Evolutionary conservation across 352 stramenopile genomes (phyloP).

Genomic region (Globisporangium sylvaticum): DNA sequence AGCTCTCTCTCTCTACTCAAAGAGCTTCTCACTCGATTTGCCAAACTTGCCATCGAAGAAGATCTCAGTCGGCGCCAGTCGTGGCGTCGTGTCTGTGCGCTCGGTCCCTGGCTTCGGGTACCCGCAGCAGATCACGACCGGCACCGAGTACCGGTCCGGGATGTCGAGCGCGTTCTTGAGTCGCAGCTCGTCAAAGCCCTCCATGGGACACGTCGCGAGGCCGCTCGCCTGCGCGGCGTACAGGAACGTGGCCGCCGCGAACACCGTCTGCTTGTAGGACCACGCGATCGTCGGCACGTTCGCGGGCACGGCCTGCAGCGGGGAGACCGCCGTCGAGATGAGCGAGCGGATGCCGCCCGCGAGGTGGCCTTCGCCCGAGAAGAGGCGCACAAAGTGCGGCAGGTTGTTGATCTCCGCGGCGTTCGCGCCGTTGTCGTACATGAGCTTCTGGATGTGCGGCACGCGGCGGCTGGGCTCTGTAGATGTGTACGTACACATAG

Average conservation of each 20-base stretch:
- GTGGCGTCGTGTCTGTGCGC: slow-evolving; percentile 24
- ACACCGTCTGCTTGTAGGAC: slow-evolving; percentile 78
- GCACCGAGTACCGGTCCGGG: slow-evolving; percentile 70
- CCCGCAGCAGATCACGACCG: slow-evolving; percentile 68
- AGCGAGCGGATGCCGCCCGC: slow-evolving; percentile 43
- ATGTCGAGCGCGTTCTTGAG: slow-evolving; percentile 68
- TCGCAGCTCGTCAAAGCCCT: slow-evolving; percentile 71
- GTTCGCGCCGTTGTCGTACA: slow-evolving; percentile 47
- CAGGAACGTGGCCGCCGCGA: slow-evolving; percentile 70
- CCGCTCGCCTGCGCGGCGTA: slow-evolving; percentile 66
- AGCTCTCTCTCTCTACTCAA: slow-evolving; percentile 22
- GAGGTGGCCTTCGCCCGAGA: slow-evolving; percentile 67
- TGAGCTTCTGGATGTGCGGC: slow-evolving; percentile 63
- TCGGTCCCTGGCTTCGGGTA: slow-evolving; percentile 32
- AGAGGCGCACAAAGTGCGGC: slow-evolving; percentile 57
- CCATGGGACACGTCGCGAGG: slow-evolving; percentile 72
- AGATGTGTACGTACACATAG: neutral
- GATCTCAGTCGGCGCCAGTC: slow-evolving; percentile 57
- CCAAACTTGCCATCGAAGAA: slow-evolving; percentile 88
- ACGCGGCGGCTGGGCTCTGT: slow-evolving; percentile 72
- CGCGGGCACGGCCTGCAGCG: slow-evolving; percentile 52
- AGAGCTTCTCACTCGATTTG: slow-evolving; percentile 51
- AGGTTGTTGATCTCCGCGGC: slow-evolving; percentile 52
- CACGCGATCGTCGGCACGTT: slow-evolving; percentile 69
- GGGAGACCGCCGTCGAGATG: slow-evolving; percentile 62